Conservation (phyloP, 2,329 filamentous ascomycete species). For the Ceratocystis cubensis region DNA sequence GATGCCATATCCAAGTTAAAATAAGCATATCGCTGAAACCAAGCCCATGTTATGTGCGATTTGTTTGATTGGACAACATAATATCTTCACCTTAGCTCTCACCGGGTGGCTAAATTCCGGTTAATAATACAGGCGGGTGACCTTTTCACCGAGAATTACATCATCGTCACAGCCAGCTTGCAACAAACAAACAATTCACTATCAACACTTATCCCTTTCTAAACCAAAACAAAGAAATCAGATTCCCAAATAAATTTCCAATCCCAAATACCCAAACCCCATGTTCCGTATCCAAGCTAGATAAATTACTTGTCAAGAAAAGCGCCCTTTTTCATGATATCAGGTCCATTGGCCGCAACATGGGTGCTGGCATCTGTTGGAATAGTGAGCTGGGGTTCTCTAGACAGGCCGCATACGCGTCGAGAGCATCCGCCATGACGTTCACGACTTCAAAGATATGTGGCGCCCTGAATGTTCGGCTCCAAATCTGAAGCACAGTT, state of each 20-base stretch:
- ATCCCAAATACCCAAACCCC: background rate
- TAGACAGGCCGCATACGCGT: constrained; percentile 44
- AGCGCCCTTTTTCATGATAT: background rate
- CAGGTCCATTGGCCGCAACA: constrained; percentile 13
- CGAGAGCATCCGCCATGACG: constrained; percentile 44
- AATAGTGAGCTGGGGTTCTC: constrained; percentile 34
- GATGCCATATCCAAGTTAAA: background rate
- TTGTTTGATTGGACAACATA: constrained; percentile 9
- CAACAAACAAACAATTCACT: too few relatives aligned
- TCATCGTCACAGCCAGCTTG: too few relatives aligned
- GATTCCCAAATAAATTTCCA: too few relatives aligned
- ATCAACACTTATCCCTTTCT: too few relatives aligned
- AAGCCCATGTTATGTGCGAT: background rate
- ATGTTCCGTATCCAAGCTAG: too few relatives aligned
- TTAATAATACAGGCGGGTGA: background rate
- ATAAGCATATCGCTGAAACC: background rate
- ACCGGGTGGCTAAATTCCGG: background rate
- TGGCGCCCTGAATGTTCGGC: constrained; percentile 48
- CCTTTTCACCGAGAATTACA: background rate
- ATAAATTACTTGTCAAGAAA: too few relatives aligned
- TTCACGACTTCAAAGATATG: constrained; percentile 50
- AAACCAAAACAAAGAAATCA: too few relatives aligned
- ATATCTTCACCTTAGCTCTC: background rate
- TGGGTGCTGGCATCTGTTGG: background rate
- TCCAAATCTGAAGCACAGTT: constrained; percentile 48